Evolutionary conservation across 208 protist species (phyloP).

Genomic region (Acanthamoeba rhysodes): DNA sequence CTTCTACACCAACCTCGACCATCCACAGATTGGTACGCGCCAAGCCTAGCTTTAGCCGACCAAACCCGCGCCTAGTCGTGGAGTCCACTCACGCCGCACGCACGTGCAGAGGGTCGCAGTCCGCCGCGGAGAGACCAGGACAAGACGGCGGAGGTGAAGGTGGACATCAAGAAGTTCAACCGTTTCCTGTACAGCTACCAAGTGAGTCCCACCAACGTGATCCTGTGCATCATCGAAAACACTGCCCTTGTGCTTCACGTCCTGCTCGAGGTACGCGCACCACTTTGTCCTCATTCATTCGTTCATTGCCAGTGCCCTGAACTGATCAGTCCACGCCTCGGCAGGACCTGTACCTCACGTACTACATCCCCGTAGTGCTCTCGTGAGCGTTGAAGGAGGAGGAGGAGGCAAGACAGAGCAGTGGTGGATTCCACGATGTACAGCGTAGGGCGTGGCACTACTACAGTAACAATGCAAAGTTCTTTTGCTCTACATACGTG

Average conservation of each 20-base stretch:
- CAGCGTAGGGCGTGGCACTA: background rate
- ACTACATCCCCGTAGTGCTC: constrained; percentile 48
- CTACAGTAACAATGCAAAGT: no score
- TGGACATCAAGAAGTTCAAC: constrained; percentile 79
- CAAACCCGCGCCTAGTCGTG: background rate
- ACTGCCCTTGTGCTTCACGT: constrained; percentile 66
- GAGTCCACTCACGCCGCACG: background rate
- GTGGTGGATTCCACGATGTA: background rate
- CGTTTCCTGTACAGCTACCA: constrained; percentile 78
- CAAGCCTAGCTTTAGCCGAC: background rate
- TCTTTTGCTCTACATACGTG: background rate
- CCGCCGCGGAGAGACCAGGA: constrained; percentile 66
- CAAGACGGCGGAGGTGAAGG: constrained; percentile 75
- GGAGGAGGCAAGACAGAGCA: background rate
- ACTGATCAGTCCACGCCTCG: no score
- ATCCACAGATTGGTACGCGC: constrained; percentile 76
- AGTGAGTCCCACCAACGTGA: constrained; percentile 72
- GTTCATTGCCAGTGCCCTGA: no score
- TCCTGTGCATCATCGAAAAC: constrained; percentile 70
- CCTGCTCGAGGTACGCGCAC: constrained; percentile 42
- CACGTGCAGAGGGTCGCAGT: constrained; percentile 66
- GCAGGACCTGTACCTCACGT: constrained; percentile 37
- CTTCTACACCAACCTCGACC: constrained; percentile 78
- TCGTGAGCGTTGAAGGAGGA: background rate
- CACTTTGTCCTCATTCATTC: background rate